Evolutionary conservation across 495 filamentous ascomycete species (phyloP), one percentile per base, ranked within the genome.

Genomic region (Xylaria sp.): DNA sequence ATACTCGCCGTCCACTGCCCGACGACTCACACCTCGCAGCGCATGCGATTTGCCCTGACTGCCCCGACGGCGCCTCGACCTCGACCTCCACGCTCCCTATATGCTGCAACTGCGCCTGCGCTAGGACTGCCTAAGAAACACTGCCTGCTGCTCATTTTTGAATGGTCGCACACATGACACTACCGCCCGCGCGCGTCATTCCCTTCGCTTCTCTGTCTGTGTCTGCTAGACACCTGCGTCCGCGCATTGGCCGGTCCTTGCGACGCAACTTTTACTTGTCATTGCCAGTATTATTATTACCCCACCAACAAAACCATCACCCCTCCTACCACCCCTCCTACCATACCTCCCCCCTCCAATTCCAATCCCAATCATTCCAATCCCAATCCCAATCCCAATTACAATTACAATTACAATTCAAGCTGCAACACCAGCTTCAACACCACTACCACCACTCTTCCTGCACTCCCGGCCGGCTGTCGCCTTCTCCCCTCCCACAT

Each of bases 191-290:
- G 12, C 69, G 35, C 31, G 17, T 44, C 52, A 19, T 66, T 26
- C 46, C 69, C 33, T 71, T 71, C 61, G 24, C 50, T 65, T 64
- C 67, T 68, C n/a, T n/a, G n/a, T 41, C 43, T 46, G 14, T 48
- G 29, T 37, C 19, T 57, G 14, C 5, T 71, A n/a, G 61, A 57
- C 69, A 17, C 40, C 24, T 46, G 26, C 33, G 58, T 31, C 24
- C 26, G 29, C 53, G 53, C 68, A 70, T 68, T 63, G 71, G 68
- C 73, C 61, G 33, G 40, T 73, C 35, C 48, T 63, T 52, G 43
- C 70, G 48, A 71, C 64, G 58, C 55, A 61, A 59, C 64, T 78
- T 81, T 67, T 72, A 65, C 77, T 75, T 68, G 73, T 67, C 62
- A 53, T 72, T 68, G 61, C 71, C 69, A n/a, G n/a, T n/a, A n/a